Evolutionary conservation across 768 basidiomycete genomes (phyloP).

Genomic region (Leccinum rimulosum): DNA sequence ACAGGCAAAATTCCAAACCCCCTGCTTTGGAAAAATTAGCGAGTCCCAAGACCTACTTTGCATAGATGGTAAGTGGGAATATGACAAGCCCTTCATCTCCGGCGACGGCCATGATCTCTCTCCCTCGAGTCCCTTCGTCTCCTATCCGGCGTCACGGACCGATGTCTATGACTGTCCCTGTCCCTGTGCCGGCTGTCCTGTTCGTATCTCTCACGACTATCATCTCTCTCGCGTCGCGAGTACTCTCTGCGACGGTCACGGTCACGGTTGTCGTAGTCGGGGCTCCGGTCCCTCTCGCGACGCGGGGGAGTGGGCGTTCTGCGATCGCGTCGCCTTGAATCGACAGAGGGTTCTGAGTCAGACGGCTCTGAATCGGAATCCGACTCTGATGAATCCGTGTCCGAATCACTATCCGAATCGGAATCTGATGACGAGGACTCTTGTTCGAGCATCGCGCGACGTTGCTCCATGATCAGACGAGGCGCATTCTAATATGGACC

Average conservation of each 20-base stretch:
- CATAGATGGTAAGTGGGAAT: background rate
- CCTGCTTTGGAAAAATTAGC: background rate
- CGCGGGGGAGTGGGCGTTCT: constrained; percentile 35
- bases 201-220: constrained; percentile 23
- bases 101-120: constrained; percentile 19
- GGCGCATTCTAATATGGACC: constrained; percentile 74
- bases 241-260: constrained; percentile 22
- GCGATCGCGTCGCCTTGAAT: constrained; percentile 26
- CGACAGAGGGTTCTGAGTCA: constrained; percentile 37
- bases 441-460: constrained; percentile 81
- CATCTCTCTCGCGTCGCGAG: constrained; percentile 23
- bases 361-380: constrained; percentile 39
- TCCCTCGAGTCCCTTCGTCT: constrained; percentile 24
- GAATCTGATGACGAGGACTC: constrained; percentile 46
- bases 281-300: constrained; percentile 24
- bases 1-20: background rate
- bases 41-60: background rate
- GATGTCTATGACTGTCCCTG: constrained; percentile 13
- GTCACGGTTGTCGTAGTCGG: constrained; percentile 19
- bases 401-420: constrained; percentile 34
- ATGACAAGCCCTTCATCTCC: constrained; percentile 14
- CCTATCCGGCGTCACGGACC: constrained; percentile 28
- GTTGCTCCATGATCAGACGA: constrained; percentile 89
- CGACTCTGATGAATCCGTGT: constrained; percentile 37
- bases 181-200: constrained; percentile 24